phyloP scores from a whole-genome alignment of 257 asterid species.

The Agastache rugosa region DNA sequence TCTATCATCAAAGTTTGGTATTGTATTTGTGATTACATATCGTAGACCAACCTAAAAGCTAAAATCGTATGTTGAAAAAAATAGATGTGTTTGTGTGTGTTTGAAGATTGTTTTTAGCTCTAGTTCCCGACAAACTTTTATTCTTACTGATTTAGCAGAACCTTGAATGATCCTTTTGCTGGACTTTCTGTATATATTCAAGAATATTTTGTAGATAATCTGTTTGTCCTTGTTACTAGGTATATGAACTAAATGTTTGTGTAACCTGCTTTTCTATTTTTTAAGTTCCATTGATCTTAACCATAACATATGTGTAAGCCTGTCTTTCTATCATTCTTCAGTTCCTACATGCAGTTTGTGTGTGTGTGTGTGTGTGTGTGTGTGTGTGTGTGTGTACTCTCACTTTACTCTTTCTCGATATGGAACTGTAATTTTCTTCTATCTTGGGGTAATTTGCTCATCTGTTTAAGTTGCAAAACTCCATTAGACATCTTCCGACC shows the following conservation, averaged over 20 bases:
- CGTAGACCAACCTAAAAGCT: not conserved
- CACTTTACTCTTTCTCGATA: not conserved
- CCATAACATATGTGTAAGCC: not conserved
- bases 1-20: conserved; percentile 14
- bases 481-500: not conserved
- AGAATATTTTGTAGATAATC: not conserved
- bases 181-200: not conserved
- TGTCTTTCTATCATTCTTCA: conserved; percentile 20
- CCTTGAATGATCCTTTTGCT: not conserved
- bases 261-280: not conserved
- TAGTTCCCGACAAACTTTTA: not conserved
- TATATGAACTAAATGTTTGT: conserved; percentile 9
- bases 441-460: conserved; percentile 9
- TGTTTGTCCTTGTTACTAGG: conserved; percentile 1
- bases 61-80: not conserved
- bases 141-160: not conserved
- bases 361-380: too few relatives aligned
- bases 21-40: not conserved
- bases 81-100: not conserved
- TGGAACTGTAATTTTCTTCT: not conserved
- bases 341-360: not conserved
- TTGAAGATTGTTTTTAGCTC: not conserved
- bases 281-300: not conserved
- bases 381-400: not conserved
- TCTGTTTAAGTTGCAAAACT: conserved; percentile 22